Conservation (phyloP, 257 asterid genomes). For the Coffea eugenioides region DNA sequence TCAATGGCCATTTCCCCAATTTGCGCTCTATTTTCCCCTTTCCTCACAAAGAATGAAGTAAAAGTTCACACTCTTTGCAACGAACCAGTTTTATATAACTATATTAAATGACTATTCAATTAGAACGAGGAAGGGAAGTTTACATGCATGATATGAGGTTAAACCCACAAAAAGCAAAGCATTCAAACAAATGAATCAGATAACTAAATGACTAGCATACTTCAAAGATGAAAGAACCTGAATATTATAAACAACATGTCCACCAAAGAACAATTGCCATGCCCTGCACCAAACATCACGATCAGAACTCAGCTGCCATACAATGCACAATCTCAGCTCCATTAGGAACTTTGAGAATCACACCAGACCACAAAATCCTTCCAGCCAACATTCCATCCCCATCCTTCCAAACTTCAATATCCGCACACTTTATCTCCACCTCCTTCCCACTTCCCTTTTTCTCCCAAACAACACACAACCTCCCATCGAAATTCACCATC, state of each 20-base stretch:
- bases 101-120: not conserved
- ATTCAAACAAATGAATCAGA: not conserved
- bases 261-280: not conserved
- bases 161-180: not conserved
- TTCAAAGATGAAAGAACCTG: not conserved
- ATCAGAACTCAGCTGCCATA: constrained; percentile 68
- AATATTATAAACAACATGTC: not conserved
- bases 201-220: not conserved
- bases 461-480: constrained; percentile 91
- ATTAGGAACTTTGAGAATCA: constrained; percentile 62
- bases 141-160: not conserved
- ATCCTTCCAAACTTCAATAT: constrained; percentile 63
- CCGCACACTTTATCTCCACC: constrained; percentile 76
- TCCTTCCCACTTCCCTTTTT: constrained; percentile 63
- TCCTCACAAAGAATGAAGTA: not conserved
- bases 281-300: not conserved
- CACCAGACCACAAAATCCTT: constrained; percentile 53
- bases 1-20: not conserved
- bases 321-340: constrained; percentile 77
- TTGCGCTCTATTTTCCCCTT: not conserved
- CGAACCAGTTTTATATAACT: not conserved
- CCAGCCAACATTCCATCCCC: constrained; percentile 66
- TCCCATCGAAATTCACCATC: constrained; percentile 78
- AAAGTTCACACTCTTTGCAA: not conserved
- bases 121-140: not conserved